Evolutionary conservation across 139 green algal species (phyloP), one percentile per base, ranked within the genome.

Genomic region (Micractinium conductrix): DNA sequence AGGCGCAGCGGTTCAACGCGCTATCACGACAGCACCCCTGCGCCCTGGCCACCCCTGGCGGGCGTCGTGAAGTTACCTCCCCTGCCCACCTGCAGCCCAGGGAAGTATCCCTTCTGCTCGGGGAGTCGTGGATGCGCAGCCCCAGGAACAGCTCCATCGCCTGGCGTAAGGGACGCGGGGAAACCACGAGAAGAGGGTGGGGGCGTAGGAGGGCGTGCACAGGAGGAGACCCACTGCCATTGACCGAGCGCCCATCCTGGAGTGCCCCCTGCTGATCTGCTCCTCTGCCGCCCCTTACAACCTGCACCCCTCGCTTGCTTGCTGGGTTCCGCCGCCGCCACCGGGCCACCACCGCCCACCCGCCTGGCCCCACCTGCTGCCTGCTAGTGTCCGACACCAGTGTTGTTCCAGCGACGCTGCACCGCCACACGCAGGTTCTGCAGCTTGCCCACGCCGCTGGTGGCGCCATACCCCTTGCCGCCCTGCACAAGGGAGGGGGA

Each of bases 81-180:
- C 12, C 16, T 3, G 2, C 3, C 24, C 50, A 81, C 76, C 76
- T 82, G 76, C 58, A 82, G 76, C 1, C 76, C 76, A 6, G 76
- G 76, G 76, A 82, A 82, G 58, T 82, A 82, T 38, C 76, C 76
- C 38, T 55, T 72, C 55, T 71, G 58, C 40, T 72, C 76, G 10
- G 30, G 22, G 30, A 17, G 76, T 82, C 76, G 26, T 82, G 76
- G 38, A 82, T 82, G 76, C 76, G 76, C 81, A 96, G 85, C 45
- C 95, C 95, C 73, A 98, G 90, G 63, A 98, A 98, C 40, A 97
- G 87, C 88, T 98, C 94, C 55, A 96, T 86, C 28, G 87, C 85
- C 83, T 82, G 53, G 53, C 53, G 2, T 62, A 21, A 62, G 24
- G 53, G 53, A 21, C 8, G 53, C 19, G 2, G 7, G 26, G 10